Conservation (phyloP, 768 basidiomycete genomes). For the Termitomyces sp. region DNA sequence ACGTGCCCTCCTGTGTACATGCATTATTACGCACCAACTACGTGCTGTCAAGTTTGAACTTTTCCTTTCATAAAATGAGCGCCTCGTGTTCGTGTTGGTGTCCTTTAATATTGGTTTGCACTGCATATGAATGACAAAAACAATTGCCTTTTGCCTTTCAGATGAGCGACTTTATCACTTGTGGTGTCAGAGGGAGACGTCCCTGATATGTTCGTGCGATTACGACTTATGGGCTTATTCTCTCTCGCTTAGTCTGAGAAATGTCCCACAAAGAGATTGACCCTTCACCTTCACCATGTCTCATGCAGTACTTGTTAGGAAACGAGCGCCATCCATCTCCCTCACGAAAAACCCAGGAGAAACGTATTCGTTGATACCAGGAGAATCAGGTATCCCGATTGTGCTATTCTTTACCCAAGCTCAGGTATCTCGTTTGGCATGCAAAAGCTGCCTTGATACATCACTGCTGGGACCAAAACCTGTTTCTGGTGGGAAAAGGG, state of each 20-base stretch:
- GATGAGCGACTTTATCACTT: not conserved
- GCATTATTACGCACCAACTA: not conserved
- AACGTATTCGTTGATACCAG: slow-evolving; percentile 54
- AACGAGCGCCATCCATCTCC: slow-evolving; percentile 60
- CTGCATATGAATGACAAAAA: not conserved
- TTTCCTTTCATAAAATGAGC: not conserved
- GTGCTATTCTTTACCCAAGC: slow-evolving; percentile 74
- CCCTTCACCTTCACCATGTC: slow-evolving; percentile 25
- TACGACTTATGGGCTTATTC: not conserved
- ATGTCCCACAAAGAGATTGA: not conserved
- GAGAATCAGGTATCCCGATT: slow-evolving; percentile 49
- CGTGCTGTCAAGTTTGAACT: not conserved
- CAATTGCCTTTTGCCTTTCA: not conserved
- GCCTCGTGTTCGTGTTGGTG: not conserved
- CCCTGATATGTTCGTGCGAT: not conserved
- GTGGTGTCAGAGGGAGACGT: not conserved
- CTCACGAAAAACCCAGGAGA: slow-evolving; percentile 62
- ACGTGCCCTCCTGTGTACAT: not conserved
- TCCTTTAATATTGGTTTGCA: not conserved
- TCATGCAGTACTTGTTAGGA: slow-evolving; percentile 49
- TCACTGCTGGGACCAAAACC: too few relatives aligned
- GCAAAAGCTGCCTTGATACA: not conserved
- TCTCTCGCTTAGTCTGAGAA: not conserved
- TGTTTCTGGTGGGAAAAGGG: too few relatives aligned
- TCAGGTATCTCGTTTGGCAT: slow-evolving; percentile 37